Evolutionary conservation across 345 rosid species (phyloP), one percentile per base, ranked within the genome.

Genomic region (Arabis hirsuta): DNA sequence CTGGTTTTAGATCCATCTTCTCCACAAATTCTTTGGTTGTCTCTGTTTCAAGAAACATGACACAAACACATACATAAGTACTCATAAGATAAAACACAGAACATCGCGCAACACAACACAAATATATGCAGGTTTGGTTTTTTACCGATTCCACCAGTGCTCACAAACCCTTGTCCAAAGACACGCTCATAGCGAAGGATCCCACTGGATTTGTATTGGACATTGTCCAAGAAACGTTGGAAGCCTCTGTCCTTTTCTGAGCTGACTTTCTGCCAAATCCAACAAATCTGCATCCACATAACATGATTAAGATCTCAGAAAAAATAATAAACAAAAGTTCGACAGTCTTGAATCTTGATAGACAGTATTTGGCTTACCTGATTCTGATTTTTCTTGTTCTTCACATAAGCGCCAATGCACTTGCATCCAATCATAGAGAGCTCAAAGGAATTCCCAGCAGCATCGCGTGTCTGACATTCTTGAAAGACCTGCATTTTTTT

Each of bases 371-470:
- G 13, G 14, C 43, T 82, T 84, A 67, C 99, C 99, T 96, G 98
- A 81, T 96, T 96, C 75, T 90, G 98, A 79, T 92, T 87, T 83
- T 87, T 96, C 78, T 96, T 90, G 89, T 76, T 87, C 78, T 84
- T 85, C 76, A 92, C 99, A 79, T 92, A 96, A 77, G 99, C 99
- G 72, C 98, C 94, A 67, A 96, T 92, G 84, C 99, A 90, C 80
- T 91, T 92, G 88, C 83, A 84, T 51, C 98, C 81, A 55, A 87
- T 64, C 73, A 92, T 83, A 63, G 96, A 87, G 62, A 96, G 97
- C 73, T 90, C 97, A 76, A 67, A 96, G 27, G 86, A 81, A 70
- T 87, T 83, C 71, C 96, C 97, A 44, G 83, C 82, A 65, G 54
- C 85, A 78, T 90, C 94, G 26, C 24, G 72, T 9, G 73, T 55